These are phyloP conservation scores for Colletotrichum somersetense DNA, from an alignment of 2,329 filamentous ascomycete genomes.

Conservation along the genomic window DNA sequence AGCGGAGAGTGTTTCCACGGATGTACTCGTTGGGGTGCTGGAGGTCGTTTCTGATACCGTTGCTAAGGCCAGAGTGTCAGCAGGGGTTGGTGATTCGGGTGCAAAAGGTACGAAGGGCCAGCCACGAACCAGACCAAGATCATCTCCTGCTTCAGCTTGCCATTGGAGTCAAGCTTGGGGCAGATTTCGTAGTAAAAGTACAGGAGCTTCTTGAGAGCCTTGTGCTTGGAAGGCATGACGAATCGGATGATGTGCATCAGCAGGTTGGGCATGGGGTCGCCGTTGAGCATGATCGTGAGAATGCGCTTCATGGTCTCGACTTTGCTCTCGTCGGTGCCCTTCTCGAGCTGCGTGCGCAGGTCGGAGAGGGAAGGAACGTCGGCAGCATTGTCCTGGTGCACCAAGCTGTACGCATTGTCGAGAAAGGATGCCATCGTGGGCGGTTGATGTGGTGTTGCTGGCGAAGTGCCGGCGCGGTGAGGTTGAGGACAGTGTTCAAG, in stretches of 20 bases:
- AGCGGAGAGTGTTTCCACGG: conserved; percentile 96
- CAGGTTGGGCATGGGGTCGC: conserved; percentile 92
- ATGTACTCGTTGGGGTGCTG: conserved; percentile 99
- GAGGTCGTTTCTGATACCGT: conserved; percentile 96
- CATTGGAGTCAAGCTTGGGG: conserved; percentile 90
- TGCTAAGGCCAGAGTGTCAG: conserved; percentile 66
- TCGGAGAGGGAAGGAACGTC: conserved; percentile 93
- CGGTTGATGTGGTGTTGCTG: conserved; percentile 42
- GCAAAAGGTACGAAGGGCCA: conserved; percentile 14
- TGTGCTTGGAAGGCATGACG: conserved; percentile 98
- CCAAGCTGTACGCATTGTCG: conserved; percentile 94
- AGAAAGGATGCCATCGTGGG: conserved; percentile 91
- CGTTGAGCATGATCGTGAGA: conserved; percentile 97
- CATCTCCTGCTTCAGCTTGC: conserved; percentile 99
- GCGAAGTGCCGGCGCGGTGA: conserved; percentile 44
- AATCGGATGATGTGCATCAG: conserved; percentile 99
- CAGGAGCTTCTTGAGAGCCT: conserved; percentile 95
- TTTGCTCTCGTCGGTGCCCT: conserved; percentile 92
- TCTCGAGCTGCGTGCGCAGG: conserved; percentile 92
- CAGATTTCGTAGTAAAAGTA: conserved; percentile 99
- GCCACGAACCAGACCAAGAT: conserved; percentile 90
- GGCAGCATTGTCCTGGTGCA: conserved; percentile 96
- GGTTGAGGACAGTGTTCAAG: conserved; percentile 42
- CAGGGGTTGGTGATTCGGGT: conserved; percentile 10
- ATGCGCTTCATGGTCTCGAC: conserved; percentile 97